A percentile compares a stretch with the other conserved stretches of the same genome.
These are phyloP conservation scores for Lichina pygmaea DNA, from an alignment of 495 filamentous ascomycete species.

Conservation along the genomic window DNA sequence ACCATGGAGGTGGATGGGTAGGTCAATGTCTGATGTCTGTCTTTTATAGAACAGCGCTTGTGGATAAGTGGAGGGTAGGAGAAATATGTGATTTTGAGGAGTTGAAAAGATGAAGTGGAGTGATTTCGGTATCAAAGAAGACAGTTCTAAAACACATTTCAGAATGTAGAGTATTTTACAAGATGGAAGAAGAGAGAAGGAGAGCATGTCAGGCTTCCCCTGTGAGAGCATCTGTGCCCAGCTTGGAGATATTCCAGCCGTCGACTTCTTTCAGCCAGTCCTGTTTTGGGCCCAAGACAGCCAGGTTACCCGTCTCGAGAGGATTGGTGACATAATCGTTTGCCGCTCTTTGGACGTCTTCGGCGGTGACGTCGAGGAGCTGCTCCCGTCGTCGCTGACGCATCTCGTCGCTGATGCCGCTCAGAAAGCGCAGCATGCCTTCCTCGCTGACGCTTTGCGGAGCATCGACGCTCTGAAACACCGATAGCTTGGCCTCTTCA, in stretches of 20 bases:
- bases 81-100: too few relatives aligned
- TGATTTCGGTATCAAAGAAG: too few relatives aligned
- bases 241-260: constrained; percentile 17
- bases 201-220: not conserved
- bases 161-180: too few relatives aligned
- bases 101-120: too few relatives aligned
- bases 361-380: constrained; percentile 61
- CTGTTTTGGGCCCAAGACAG: constrained; percentile 65
- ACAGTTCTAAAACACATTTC: too few relatives aligned
- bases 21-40: too few relatives aligned
- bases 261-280: constrained; percentile 31
- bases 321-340: constrained; percentile 56
- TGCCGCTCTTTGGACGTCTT: constrained; percentile 56
- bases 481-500: constrained; percentile 82
- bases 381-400: constrained; percentile 61
- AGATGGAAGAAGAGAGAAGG: too few relatives aligned
- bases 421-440: constrained; percentile 63
- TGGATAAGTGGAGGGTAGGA: too few relatives aligned
- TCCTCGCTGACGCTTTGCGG: constrained; percentile 70
- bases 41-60: too few relatives aligned
- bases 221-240: constrained; percentile 12
- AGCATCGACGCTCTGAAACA: constrained; percentile 91
- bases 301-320: constrained; percentile 27
- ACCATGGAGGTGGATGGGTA: too few relatives aligned
- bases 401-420: constrained; percentile 71